Conservation (phyloP, 1,139 yeast species). For the Yamadazyma dendronema region DNA sequence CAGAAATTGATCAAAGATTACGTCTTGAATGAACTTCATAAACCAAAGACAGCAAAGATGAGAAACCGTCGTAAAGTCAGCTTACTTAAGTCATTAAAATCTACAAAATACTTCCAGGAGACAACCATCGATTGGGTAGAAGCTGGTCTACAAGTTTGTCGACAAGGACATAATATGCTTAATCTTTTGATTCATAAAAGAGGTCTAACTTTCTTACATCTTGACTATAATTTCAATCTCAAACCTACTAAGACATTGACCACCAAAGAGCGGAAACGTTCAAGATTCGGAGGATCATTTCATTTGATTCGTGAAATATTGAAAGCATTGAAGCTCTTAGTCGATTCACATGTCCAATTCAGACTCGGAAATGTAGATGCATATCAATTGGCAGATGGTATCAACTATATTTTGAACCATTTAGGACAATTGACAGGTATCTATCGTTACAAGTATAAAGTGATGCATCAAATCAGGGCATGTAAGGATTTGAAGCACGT, state of each 20-base stretch:
- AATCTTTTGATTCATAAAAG: slow-evolving; percentile 85
- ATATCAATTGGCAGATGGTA: slow-evolving; percentile 91
- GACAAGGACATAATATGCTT: slow-evolving; percentile 93
- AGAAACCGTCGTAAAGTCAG: slow-evolving; percentile 48
- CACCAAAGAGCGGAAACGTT: slow-evolving; percentile 93
- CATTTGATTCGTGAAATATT: slow-evolving; percentile 89
- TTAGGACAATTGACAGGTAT: slow-evolving; percentile 95
- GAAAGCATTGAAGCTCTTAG: slow-evolving; percentile 76
- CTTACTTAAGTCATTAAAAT: slow-evolving; percentile 64
- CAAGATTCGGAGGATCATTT: slow-evolving; percentile 95
- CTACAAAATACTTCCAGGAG: slow-evolving; percentile 86
- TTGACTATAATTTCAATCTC: slow-evolving; percentile 92
- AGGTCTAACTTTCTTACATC: slow-evolving; percentile 87
- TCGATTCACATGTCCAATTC: slow-evolving; percentile 91
- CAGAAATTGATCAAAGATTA: slow-evolving; percentile 78
- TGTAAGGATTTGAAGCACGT: slow-evolving; percentile 95
- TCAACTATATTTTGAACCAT: slow-evolving; percentile 86
- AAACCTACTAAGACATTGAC: slow-evolving; percentile 96
- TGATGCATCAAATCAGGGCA: slow-evolving; percentile 96
- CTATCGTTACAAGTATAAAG: slow-evolving; percentile 93
- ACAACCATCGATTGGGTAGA: slow-evolving; percentile 98
- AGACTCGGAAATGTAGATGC: slow-evolving; percentile 90
- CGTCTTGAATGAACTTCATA: slow-evolving; percentile 71
- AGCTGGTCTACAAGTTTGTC: slow-evolving; percentile 90
- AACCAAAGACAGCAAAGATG: slow-evolving; percentile 25